Percentiles rank a stretch among this genome's conserved stretches.
These are phyloP conservation scores for Agaricus blazei DNA, from an alignment of 768 basidiomycete genomes.

Conservation along the genomic window DNA sequence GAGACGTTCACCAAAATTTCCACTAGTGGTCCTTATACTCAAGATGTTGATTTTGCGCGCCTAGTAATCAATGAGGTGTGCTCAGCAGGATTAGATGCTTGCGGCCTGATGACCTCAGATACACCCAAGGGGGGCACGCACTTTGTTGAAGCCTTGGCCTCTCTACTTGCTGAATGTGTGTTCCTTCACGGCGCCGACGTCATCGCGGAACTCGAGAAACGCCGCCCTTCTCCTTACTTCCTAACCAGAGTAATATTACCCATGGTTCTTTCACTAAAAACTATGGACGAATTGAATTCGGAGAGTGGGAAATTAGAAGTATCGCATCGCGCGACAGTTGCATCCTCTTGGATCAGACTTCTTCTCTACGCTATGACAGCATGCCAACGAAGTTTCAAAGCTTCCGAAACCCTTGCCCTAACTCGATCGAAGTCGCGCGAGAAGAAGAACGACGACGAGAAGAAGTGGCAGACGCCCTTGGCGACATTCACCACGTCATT, in stretches of 20 bases:
- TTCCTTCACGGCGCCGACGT: slow-evolving; percentile 48
- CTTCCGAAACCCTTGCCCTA: slow-evolving; percentile 16
- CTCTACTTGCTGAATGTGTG: slow-evolving; percentile 38
- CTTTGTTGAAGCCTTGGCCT: slow-evolving; percentile 34
- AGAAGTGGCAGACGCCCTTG: slow-evolving; percentile 27
- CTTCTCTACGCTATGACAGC: slow-evolving; percentile 53
- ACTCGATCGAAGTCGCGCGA: slow-evolving; percentile 43
- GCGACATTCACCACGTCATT: slow-evolving; percentile 46
- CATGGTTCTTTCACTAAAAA: slow-evolving; percentile 49
- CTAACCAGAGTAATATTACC: slow-evolving; percentile 64
- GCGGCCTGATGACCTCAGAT: slow-evolving; percentile 38
- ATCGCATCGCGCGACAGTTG: slow-evolving; percentile 40
- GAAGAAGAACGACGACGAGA: slow-evolving; percentile 18
- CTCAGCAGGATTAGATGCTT: slow-evolving; percentile 40
- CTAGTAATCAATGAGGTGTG: slow-evolving; percentile 43
- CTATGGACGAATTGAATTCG: slow-evolving; percentile 36
- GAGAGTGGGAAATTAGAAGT: slow-evolving; percentile 37
- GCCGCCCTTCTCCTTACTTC: slow-evolving; percentile 50
- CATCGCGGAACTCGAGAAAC: slow-evolving; percentile 51
- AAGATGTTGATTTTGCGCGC: slow-evolving; percentile 45
- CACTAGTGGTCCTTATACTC: slow-evolving; percentile 40
- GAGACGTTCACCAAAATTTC: slow-evolving; percentile 43
- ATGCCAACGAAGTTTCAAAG: slow-evolving; percentile 34
- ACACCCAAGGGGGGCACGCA: slow-evolving; percentile 34
- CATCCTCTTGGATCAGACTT: slow-evolving; percentile 57